Conservation (phyloP, 306 rosid genomes). For the Cicer arietinum region DNA sequence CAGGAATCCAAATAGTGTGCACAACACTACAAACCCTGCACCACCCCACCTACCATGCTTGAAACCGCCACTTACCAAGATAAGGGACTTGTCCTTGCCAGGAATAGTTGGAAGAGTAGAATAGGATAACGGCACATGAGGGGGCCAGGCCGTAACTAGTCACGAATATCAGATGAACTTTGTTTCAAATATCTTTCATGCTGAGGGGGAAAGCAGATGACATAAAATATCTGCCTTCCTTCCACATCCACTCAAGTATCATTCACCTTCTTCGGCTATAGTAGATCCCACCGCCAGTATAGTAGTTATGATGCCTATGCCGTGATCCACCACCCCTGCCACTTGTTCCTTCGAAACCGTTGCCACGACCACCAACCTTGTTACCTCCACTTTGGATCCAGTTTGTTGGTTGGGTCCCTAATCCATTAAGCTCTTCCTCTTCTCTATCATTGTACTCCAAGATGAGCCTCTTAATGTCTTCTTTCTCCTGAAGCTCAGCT, state of each 20-base stretch:
- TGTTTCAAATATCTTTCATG: slow-evolving; percentile 37
- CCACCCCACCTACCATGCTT: slow-evolving; percentile 39
- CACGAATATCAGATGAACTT: slow-evolving; percentile 22
- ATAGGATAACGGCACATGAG: slow-evolving; percentile 9
- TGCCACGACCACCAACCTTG: slow-evolving; percentile 66
- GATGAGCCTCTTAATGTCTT: slow-evolving; percentile 94
- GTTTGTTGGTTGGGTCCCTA: slow-evolving; percentile 78
- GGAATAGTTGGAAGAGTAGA: background rate
- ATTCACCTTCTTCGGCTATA: slow-evolving; percentile 75
- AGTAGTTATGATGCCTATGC: slow-evolving; percentile 74
- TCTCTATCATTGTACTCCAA: slow-evolving; percentile 96
- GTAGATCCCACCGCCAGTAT: slow-evolving; percentile 66
- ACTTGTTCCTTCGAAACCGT: slow-evolving; percentile 66
- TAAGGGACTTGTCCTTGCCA: slow-evolving; percentile 28
- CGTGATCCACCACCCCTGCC: slow-evolving; percentile 75
- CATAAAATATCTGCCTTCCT: slow-evolving; percentile 31
- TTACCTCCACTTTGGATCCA: slow-evolving; percentile 71
- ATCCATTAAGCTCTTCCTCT: slow-evolving; percentile 94
- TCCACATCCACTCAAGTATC: slow-evolving; percentile 33
- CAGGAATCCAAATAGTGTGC: slow-evolving; percentile 37
- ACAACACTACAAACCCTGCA: slow-evolving; percentile 34
- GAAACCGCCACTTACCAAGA: slow-evolving; percentile 29
- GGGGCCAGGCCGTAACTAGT: slow-evolving; percentile 18
- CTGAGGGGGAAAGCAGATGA: slow-evolving; percentile 34
- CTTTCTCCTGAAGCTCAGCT: slow-evolving; percentile 97